Evolutionary conservation across 176 grass and related monocot species (phyloP), one percentile per base, ranked within the genome.

Genomic region (Olyra latifolia): DNA sequence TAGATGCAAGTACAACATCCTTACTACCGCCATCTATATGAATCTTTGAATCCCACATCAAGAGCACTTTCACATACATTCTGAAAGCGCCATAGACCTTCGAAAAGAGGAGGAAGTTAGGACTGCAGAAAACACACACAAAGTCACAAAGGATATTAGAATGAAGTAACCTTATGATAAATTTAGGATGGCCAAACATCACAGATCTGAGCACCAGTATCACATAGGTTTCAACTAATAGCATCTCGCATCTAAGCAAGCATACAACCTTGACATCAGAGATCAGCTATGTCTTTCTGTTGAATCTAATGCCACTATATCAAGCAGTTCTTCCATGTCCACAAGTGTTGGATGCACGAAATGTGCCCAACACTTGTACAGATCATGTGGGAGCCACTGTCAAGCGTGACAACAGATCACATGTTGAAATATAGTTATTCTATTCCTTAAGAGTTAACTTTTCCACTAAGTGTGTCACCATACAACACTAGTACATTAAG

Each of bases 1-100:
- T 88, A 59, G 96, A 99, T 25, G 89, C 76, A 71, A 89, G 77
- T 43, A 99, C 82, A 89, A 91, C 92, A 84, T 89, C 89, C 73
- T 99, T 93, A 76, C 77, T 78, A 35, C 92, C 92, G 27, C 90
- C 96, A 88, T 95, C 90, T 89, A 99, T 99, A 78, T 93, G 88
- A 85, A 99, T 92, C 72, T 80, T 91, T 46, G 96, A 99, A 84
- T 93, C 88, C 96, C 96, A 99, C 96, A 99, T 99, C 52, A 99
- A 87, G 74, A 99, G 88, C 72, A 99, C 90, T 89, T 99, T 99
- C 47, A 95, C 90, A 84, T 93, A 99, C 90, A 93, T 93, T 87
- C 96, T 95, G 70, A 99, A 99, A 78, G 96, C 96, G 38, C 96
- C 96, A 76, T 95, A 99, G 50, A 99, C 96, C 96, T 99, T 84